Base-by-base conservation (phyloP, 2,329 filamentous ascomycete species). In the Juglanconis juglandina region DNA sequence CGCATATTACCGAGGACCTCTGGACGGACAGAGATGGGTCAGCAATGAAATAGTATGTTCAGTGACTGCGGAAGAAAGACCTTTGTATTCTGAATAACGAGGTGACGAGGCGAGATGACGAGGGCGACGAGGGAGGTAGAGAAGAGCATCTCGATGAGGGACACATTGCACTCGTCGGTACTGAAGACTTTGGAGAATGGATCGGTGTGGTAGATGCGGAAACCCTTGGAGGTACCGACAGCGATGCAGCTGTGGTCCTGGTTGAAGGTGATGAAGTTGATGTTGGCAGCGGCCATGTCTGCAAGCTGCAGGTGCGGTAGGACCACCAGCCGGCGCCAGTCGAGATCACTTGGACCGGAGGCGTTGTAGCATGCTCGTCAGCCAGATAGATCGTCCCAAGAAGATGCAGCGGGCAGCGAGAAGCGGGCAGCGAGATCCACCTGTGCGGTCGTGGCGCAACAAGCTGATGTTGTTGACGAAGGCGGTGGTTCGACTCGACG, bases 261-360 rank as follows among this genome's bases (percentile, higher is more conserved):
- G 77, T 99, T 99, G 78, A 98, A 99, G 47, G 94, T 97, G 70
- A 99, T 92, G 78, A 96, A 99, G 77, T 99, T 99, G 80, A 98
- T 92, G 53, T 87, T 79, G 73, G 89, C 87, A 65, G 72, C 82
- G 65, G 87, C 78, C 87, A 91, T 91, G 63, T 67, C 79, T 70
- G 63, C 63, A 59, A 54, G 44, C 34, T n/a, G n/a, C n/a, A 47
- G 35, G 54, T 11, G 49, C 49, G 32, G 42, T 32, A 17, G n/a
- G 11, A 37, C 6, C 14, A 14, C 17, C 44, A 44, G 35, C 33
- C 46, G 41, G 55, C 24, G 44, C 37, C 46, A 32, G 54, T 49
- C 39, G 42, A 41, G 44, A 47, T 47, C 44, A 47, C 13, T 14
- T 14, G 44, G 44, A 3, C 17, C 6, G 9, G 17, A 14, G 24